Evolutionary conservation across 2,329 filamentous ascomycete species (phyloP), one percentile per base, ranked within the genome.

Genomic region (Neonectria ditissima): DNA sequence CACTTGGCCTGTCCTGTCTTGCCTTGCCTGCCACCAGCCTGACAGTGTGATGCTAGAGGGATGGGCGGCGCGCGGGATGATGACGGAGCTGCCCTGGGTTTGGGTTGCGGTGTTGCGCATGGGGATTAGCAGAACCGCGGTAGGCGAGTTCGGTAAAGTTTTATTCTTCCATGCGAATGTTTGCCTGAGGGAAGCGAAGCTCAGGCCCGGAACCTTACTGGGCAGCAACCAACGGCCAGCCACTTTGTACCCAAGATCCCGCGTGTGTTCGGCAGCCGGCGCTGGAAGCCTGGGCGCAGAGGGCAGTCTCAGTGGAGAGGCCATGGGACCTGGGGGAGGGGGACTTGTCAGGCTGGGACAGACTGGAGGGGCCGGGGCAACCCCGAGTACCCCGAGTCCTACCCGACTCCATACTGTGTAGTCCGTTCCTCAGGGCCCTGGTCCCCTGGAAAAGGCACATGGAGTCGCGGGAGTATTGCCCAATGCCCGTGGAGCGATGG

Each of bases 51-150:
- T 54, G 60, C 51, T 50, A 43, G 54, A 47, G 50, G 60, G 50
- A 52, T 54, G 60, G 43, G 55, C 43, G 34, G 37, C 50, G 55
- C 60, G 60, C 60, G 60, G 60, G 60, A 62, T 62, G 60, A 62
- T 62, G 60, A 62, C 52, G 54, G 48, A 57, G 60, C 26, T 58
- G 55, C 32, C 60, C 59, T 53, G 53, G 48, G 39, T 32, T 53
- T 50, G 28, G 47, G 28, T 30, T 26, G 47, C 30, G 37, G 52
- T 54, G 58, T 56, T 45, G 59, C 59, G 44, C 45, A 56, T 62
- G 60, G 45, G 52, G 26, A 34, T 50, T 32, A 43, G 45, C 34
- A 41, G 41, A 54, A 58, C 60, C 54, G 60, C 54, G 53, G n/a
- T 52, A 62, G 59, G 59, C 54, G 55, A 62, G 60, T 55, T 37